These are phyloP conservation scores for Asterochloris sp. DNA, from an alignment of 139 green algal species.

Conservation along the genomic window DNA sequence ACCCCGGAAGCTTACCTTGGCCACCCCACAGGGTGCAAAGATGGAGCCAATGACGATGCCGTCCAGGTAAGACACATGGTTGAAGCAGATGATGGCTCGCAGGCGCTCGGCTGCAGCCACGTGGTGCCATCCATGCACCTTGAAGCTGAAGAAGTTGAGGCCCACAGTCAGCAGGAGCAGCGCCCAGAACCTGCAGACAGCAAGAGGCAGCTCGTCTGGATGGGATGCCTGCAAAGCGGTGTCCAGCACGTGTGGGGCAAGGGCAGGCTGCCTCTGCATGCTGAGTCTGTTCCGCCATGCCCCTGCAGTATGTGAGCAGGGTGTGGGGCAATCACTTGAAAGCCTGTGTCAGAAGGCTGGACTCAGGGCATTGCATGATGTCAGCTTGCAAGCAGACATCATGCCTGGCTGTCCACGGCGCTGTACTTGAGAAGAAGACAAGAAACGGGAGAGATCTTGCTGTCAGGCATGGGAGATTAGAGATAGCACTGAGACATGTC, in stretches of 20 bases:
- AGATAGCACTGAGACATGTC: too few species aligned
- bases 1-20: neutral
- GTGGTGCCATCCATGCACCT: conserved; percentile 22
- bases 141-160: conserved; percentile 23
- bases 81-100: conserved; percentile 37
- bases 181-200: conserved; percentile 19
- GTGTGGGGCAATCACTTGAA: neutral
- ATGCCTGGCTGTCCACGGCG: too few species aligned
- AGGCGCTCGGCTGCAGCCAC: conserved; percentile 16
- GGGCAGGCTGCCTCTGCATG: too few species aligned
- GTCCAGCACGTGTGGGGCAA: too few species aligned
- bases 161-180: conserved; percentile 28
- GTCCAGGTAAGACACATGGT: conserved; percentile 46
- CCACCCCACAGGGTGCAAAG: conserved; percentile 24
- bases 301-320: neutral
- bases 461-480: too few species aligned
- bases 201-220: too few species aligned
- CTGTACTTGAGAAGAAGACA: too few species aligned
- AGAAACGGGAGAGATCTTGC: too few species aligned
- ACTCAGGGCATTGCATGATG: neutral
- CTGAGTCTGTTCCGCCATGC: too few species aligned
- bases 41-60: conserved; percentile 23
- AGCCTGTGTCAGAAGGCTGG: too few species aligned
- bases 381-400: too few species aligned
- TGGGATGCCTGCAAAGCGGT: too few species aligned